Evolutionary conservation across 192 early-diverging fungal genomes (phyloP), one percentile per base, ranked within the genome.

Genomic region (Backusella tuberculispora): DNA sequence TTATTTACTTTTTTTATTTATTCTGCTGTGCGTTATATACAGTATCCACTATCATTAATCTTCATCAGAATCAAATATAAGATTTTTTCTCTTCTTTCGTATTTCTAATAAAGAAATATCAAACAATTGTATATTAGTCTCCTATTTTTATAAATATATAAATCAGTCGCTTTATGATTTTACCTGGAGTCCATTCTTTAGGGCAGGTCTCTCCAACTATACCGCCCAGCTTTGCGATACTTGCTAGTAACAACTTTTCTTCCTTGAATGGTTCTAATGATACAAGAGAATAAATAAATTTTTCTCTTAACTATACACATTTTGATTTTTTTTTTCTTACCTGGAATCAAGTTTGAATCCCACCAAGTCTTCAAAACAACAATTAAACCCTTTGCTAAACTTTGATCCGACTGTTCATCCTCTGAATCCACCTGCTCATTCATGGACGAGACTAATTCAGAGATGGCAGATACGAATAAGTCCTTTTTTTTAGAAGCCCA

Each of bases 171-270:
- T 17, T 53, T 53, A 21, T 2, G 17, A 41, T 7, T 42, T 66
- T 56, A 67, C 66, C 56, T 45, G 50, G 65, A 29, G 26, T 9
- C 75, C 75, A 76, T 46, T 76, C 75, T 42, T 60, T 68, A 8
- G 75, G 75, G 19, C 68, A 76, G 37, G 68, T 5, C 38, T 71
- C 37, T 4, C 47, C 53, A 3, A 65, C 50, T 14, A 19, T 9
- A 6, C 3, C 43, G 14, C 47, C 75, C 2, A 76, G 41, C 21
- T 76, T 47, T n/a, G 46, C 34, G 5, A 76, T 4, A 29, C 26
- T 21, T 26, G 40, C 0, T 17, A 76, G 56, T 21, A 76, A 63
- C 8, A 38, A 3, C 26, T 41, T 44, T 19, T 76, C 53, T 13
- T 76, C 26, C 29, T 69, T 45, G 19, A 69, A 46, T 9, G 40